These are phyloP conservation scores for Sonneratia caseolaris DNA, from an alignment of 345 rosid genomes.

Conservation along the genomic window DNA sequence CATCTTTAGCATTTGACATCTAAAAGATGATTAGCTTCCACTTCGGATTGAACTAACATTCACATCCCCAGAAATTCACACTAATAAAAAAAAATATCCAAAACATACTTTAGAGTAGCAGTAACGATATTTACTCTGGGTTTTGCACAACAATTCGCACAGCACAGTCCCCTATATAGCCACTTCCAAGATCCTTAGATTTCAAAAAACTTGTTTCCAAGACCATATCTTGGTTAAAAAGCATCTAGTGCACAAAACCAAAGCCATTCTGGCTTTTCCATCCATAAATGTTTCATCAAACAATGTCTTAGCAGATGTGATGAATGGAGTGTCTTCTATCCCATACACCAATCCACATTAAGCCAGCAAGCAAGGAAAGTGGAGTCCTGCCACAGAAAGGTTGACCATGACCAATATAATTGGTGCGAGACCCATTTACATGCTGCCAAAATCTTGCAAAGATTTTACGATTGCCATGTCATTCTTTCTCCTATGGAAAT, in stretches of 20 bases:
- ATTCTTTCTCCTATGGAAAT: no score
- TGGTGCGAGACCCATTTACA: neutral
- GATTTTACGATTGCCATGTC: no score
- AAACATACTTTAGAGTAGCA: neutral
- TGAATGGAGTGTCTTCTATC: constrained; percentile 58
- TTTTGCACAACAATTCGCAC: constrained; percentile 44
- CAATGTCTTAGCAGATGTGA: constrained; percentile 50
- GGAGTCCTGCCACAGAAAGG: constrained; percentile 49
- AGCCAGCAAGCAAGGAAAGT: constrained; percentile 62
- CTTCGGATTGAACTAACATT: no score
- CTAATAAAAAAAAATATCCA: no score
- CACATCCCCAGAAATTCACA: no score
- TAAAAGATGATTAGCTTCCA: no score
- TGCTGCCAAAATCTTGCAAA: neutral
- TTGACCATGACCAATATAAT: neutral
- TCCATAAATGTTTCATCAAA: constrained; percentile 45
- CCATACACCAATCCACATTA: constrained; percentile 79
- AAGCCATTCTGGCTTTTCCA: constrained; percentile 83
- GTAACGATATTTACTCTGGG: constrained; percentile 29
- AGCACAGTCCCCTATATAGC: constrained; percentile 97
- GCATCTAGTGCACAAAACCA: constrained; percentile 67
- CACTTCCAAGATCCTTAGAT: constrained; percentile 50
- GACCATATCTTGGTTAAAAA: constrained; percentile 55
- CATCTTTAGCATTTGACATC: no score
- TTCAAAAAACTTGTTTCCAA: constrained; percentile 72